Base-by-base conservation (phyloP, 768 basidiomycete species). In the Pleurotus cornucopiae region DNA sequence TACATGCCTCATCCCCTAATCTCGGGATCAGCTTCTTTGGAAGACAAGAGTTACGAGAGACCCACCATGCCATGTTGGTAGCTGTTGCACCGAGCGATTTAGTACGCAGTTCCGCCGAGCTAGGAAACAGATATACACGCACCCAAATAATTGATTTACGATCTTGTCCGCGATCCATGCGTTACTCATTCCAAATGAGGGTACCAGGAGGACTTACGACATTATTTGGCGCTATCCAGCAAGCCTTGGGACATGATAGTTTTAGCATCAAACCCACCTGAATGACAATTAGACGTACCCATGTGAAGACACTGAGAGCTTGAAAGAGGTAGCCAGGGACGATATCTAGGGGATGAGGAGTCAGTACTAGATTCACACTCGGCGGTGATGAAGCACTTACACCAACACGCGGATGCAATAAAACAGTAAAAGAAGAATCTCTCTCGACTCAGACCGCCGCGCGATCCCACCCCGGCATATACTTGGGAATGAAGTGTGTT, bases 121-220 rank as follows among this genome's bases (percentile, higher is more conserved):
- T 25, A 63, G 61, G 13, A 40, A 9, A 38, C 20, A 7, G 9
- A 38, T 23, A 6, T 38, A 45, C 49, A 64, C 76, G 57, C 83
- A 83, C 34, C 90, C 89, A 60, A 92, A 91, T 63, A 91, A 69
- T 62, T 88, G 84, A 67, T 91, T 92, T 64, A 93, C 79, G 6
- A 68, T 69, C 51, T 53, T 16, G 51, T 52, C 47, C 69, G 73
- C 13, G 23, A 23, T 12, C 25, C 5, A n/a, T 37, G 37, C 3
- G 13, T 38, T 14, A 40, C 12, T 39, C 25, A 39, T 21, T 18
- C 6, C 5, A 18, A 34, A 34, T 2, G 2, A 34, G 2, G 30
- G 30, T 34, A 11, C 30, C 7, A 39, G 11, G 18, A 25, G 18
- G 16, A 39, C 46, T 44, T 41, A 57, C 54, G 47, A 86, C 61